phyloP scores from a whole-genome alignment of 345 rosid species.

The Pistacia atlantica region DNA sequence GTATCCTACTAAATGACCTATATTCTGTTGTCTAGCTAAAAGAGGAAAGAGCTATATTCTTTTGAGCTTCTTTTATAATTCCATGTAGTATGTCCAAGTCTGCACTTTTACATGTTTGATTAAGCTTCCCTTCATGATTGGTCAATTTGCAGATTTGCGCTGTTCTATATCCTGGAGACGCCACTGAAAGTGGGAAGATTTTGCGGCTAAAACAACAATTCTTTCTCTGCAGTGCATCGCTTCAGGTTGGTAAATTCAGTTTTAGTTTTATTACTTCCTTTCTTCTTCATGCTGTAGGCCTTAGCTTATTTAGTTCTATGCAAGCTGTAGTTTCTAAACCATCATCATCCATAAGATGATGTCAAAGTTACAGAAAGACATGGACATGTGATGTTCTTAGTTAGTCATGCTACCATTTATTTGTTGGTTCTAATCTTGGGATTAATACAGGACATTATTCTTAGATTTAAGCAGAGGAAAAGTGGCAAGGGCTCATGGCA shows the following conservation, averaged over 20 bases:
- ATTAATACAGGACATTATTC: slow-evolving; percentile 75
- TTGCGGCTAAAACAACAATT: slow-evolving; percentile 93
- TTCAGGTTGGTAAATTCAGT: slow-evolving; percentile 65
- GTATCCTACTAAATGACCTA: not conserved
- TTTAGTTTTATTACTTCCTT: slow-evolving; percentile 3
- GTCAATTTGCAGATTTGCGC: slow-evolving; percentile 75
- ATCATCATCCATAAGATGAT: not conserved
- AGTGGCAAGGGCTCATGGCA: slow-evolving; percentile 48
- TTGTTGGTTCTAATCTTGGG: slow-evolving; percentile 19
- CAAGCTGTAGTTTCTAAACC: not conserved
- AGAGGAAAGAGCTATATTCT: not conserved
- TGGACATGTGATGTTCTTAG: not conserved
- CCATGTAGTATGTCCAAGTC: not conserved
- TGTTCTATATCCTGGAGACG: slow-evolving; percentile 96
- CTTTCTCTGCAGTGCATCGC: slow-evolving; percentile 97
- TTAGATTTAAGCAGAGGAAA: slow-evolving; percentile 81
- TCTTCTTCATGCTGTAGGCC: not conserved
- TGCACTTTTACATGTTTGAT: slow-evolving; percentile 9
- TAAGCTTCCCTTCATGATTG: slow-evolving; percentile 2
- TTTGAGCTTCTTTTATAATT: not conserved
- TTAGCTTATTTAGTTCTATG: not conserved
- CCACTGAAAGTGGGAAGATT: slow-evolving; percentile 94
- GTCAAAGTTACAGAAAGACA: not conserved
- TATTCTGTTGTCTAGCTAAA: not conserved
- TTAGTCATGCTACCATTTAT: not conserved